These are phyloP conservation scores for Tylopilus subfusipes DNA, from an alignment of 768 basidiomycete genomes.

Conservation along the genomic window DNA sequence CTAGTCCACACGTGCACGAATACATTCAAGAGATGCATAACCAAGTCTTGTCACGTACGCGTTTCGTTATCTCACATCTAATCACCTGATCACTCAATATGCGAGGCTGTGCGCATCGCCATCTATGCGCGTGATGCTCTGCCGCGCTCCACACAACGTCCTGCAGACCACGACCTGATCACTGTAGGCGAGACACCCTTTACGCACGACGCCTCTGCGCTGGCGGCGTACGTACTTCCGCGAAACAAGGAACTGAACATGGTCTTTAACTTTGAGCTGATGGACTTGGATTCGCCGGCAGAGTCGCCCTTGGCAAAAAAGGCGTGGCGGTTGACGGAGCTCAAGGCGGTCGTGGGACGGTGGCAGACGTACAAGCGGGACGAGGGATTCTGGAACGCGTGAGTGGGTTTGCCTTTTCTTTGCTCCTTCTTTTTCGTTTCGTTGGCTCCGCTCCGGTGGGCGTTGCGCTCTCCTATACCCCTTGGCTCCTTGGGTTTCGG, in stretches of 20 bases:
- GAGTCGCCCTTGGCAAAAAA: slow-evolving; percentile 39
- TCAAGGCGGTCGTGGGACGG: slow-evolving; percentile 42
- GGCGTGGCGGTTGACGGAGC: slow-evolving; percentile 50
- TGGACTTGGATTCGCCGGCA: slow-evolving; percentile 53
- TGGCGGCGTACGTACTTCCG: slow-evolving; percentile 57
- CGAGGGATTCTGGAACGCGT: slow-evolving; percentile 68
- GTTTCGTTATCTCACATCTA: slow-evolving; percentile 7
- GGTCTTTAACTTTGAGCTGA: slow-evolving; percentile 63
- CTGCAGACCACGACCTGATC: slow-evolving; percentile 51
- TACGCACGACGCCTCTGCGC: slow-evolving; percentile 46
- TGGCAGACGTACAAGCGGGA: slow-evolving; percentile 61
- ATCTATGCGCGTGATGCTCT: neutral
- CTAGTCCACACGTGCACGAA: slow-evolving; percentile 62
- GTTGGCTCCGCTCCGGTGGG: neutral
- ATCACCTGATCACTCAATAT: slow-evolving; percentile 12
- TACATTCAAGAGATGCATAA: slow-evolving; percentile 64
- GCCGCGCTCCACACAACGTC: slow-evolving; percentile 3
- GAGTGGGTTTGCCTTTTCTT: slow-evolving; percentile 19
- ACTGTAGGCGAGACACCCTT: slow-evolving; percentile 65
- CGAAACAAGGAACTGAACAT: slow-evolving; percentile 59
- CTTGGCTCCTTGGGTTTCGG: neutral
- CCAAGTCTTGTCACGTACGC: slow-evolving; percentile 58
- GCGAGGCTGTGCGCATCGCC: neutral
- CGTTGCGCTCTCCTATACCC: neutral
- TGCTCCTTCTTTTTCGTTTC: no score